Percentiles rank a stretch among this genome's conserved stretches.
Conservation (phyloP, 768 basidiomycete species). For the Auriscalpium microsporum region DNA sequence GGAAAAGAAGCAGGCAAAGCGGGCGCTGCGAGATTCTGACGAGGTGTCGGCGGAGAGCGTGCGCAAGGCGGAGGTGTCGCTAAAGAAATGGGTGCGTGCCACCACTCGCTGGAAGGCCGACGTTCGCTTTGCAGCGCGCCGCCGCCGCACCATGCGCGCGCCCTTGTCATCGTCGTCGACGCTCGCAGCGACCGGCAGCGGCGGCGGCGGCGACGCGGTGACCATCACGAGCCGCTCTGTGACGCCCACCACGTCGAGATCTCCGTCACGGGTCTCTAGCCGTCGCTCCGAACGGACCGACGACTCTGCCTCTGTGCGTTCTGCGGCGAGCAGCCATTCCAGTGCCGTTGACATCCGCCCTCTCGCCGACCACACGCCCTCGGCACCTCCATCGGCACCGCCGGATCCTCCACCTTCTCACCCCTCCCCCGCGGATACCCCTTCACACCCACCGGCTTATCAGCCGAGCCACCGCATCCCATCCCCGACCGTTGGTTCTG, state of each 20-base stretch:
- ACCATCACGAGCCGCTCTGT: background rate
- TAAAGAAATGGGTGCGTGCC: conserved; percentile 57
- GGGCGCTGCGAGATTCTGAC: conserved; percentile 24
- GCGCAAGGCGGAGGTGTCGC: conserved; percentile 39
- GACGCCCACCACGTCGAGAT: background rate
- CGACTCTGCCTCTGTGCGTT: too few species aligned
- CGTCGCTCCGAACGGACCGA: too few species aligned
- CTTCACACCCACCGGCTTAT: conserved; percentile 12
- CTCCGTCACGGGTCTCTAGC: background rate
- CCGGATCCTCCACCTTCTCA: background rate
- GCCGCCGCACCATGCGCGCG: conserved; percentile 33
- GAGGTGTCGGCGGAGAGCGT: conserved; percentile 23
- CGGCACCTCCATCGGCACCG: background rate
- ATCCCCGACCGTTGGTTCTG: background rate
- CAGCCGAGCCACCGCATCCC: background rate
- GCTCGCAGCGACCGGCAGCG: background rate
- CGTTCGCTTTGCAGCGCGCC: conserved; percentile 50
- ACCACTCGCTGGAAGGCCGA: conserved; percentile 64
- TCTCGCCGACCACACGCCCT: background rate
- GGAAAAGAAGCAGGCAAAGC: conserved; percentile 37
- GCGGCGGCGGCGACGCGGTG: background rate
- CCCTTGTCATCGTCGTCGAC: background rate
- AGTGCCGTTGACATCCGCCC: background rate
- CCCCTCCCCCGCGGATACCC: background rate
- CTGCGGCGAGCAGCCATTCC: background rate